These are phyloP conservation scores for Yamadazyma sp. DNA, from an alignment of 805 yeast genomes.

Conservation along the genomic window DNA sequence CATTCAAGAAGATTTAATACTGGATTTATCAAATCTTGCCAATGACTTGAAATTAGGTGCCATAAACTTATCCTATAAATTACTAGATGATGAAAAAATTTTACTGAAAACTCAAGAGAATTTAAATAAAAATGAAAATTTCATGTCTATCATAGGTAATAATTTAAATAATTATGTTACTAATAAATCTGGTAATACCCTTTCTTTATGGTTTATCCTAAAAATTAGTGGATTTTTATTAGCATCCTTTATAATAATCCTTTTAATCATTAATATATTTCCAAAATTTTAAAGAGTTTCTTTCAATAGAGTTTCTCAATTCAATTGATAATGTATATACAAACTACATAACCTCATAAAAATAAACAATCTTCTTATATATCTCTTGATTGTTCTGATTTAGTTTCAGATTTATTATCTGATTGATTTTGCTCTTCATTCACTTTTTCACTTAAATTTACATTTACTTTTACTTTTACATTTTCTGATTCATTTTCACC, in stretches of 20 bases:
- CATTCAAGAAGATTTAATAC: conserved; percentile 47
- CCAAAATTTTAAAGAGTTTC: conserved; percentile 29
- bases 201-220: conserved; percentile 35
- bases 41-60: conserved; percentile 48
- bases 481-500: too few species aligned
- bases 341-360: conserved; percentile 6
- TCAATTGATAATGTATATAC: conserved; percentile 1
- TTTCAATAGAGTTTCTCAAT: too few species aligned
- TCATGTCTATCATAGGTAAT: conserved; percentile 30
- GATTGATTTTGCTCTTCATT: too few species aligned
- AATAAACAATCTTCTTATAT: conserved; percentile 1
- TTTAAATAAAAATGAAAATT: conserved; percentile 26
- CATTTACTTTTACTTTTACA: too few species aligned
- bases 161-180: conserved; percentile 36
- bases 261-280: conserved; percentile 31
- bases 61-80: conserved; percentile 32
- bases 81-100: conserved; percentile 30
- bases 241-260: conserved; percentile 27
- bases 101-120: conserved; percentile 33
- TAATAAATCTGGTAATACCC: conserved; percentile 40
- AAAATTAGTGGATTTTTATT: conserved; percentile 25
- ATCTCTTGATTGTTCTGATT: too few species aligned
- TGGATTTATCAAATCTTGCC: conserved; percentile 49
- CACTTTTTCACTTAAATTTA: too few species aligned
- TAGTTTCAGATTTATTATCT: too few species aligned